These are phyloP conservation scores for Penicillium robsamsonii DNA, from an alignment of 495 filamentous ascomycete species.

Conservation along the genomic window DNA sequence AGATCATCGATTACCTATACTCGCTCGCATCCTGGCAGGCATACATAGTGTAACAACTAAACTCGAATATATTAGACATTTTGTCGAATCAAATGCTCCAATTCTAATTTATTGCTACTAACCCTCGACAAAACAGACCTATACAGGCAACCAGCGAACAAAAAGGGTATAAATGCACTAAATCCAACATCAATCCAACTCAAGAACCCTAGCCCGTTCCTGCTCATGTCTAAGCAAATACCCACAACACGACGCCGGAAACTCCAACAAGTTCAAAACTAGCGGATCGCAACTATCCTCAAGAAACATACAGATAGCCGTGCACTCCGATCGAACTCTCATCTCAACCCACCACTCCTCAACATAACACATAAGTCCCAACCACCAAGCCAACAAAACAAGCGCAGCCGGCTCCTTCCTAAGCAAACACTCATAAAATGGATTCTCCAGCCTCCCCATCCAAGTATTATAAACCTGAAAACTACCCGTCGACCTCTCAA, in stretches of 20 bases:
- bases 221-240: conserved; percentile 83
- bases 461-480: conserved; percentile 30
- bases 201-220: conserved; percentile 13
- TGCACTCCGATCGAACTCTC: conserved; percentile 42
- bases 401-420: conserved; percentile 43
- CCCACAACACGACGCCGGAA: conserved; percentile 73
- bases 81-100: background rate
- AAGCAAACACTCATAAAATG: conserved; percentile 34
- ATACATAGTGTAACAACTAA: background rate
- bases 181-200: background rate
- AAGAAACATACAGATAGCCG: conserved; percentile 47
- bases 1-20: background rate
- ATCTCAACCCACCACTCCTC: conserved; percentile 43
- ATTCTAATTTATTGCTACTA: background rate
- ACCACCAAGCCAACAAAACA: conserved; percentile 47
- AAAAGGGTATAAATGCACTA: background rate
- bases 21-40: background rate
- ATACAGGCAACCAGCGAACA: background rate
- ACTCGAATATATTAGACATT: background rate
- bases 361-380: conserved; percentile 33
- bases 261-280: conserved; percentile 28
- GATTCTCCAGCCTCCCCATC: conserved; percentile 34
- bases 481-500: conserved; percentile 20
- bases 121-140: background rate
- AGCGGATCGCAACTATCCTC: conserved; percentile 29